These are phyloP conservation scores for Bruguiera gymnorhiza DNA, from an alignment of 345 rosid genomes.

Conservation along the genomic window DNA sequence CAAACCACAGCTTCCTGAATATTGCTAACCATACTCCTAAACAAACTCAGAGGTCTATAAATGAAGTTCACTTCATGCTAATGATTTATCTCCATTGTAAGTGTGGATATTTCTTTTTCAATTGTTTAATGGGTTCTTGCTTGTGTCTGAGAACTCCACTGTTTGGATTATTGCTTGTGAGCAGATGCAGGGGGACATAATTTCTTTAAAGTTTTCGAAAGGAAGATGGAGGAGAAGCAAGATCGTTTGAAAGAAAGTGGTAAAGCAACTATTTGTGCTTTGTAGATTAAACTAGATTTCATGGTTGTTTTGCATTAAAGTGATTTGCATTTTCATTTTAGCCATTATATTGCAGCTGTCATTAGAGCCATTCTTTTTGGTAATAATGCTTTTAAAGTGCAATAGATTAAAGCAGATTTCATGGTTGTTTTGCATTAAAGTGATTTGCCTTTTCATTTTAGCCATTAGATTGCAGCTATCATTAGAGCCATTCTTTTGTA, in stretches of 20 bases:
- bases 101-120: neutral
- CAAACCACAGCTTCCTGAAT: too few species aligned
- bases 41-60: neutral
- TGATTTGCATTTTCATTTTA: constrained; percentile 1
- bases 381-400: neutral
- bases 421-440: neutral
- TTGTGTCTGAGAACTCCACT: constrained; percentile 13
- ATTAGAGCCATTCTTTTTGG: neutral
- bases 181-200: constrained; percentile 63
- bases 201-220: constrained; percentile 74
- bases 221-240: constrained; percentile 75
- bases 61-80: neutral
- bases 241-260: constrained; percentile 79
- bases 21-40: neutral
- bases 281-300: neutral
- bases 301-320: neutral
- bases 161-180: constrained; percentile 26
- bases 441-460: neutral
- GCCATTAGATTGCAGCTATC: neutral
- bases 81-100: neutral
- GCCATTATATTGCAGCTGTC: neutral
- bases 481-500: neutral
- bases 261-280: constrained; percentile 21
- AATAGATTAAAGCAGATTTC: neutral
- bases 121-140: constrained; percentile 4